Base-by-base conservation (phyloP, 495 filamentous ascomycete genomes). In the Talaromyces trachyspermus region DNA sequence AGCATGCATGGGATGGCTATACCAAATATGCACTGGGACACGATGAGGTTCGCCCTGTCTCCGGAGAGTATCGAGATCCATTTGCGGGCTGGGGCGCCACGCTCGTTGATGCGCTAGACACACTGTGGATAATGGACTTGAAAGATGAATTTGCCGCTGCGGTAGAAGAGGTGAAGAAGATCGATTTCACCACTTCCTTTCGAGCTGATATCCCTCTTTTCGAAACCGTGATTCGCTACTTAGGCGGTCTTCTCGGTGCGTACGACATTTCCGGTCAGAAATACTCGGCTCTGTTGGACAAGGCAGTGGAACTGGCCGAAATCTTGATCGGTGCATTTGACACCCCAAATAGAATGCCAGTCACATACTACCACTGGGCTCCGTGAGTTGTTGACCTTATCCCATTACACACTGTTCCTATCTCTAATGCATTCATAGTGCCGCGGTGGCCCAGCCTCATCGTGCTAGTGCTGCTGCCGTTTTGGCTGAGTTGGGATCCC, bases 61-160 rank as follows among this genome's bases (percentile, higher is more conserved):
- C 77, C 0, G 80, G 75, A 25, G 67, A 63, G 17, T 77, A 59
- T 29, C 68, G 69, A 40, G 72, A 97, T 56, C 86, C 90, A 0
- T 98, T 98, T 57, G 89, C 84, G 60, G 88, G 87, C 18, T 98
- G 92, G 92, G 92, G 85, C 17, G 92, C 92, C 3, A 96, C 92
- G 2, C 59, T 98, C 49, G 89, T 98, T 4, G 92, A 98, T 68
- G 64, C 84, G n/a, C 68, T 98, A 29, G 92, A 98, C 62, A 94
- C 90, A 0, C 68, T 98, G 12, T 97, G 89, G 89, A 92, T 98
- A 49, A 95, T 96, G 89, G 89, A 80, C 6, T 56, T 97, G 62
- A 81, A 86, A 61, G 73, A 86, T 5, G 90, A 97, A 53, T 98
- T 97, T 60, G 80, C 89, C 42, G 87, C 90, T 47, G 92, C 89